These are phyloP conservation scores for Rhodotorula babjevae DNA, from an alignment of 768 basidiomycete genomes.

Conservation along the genomic window DNA sequence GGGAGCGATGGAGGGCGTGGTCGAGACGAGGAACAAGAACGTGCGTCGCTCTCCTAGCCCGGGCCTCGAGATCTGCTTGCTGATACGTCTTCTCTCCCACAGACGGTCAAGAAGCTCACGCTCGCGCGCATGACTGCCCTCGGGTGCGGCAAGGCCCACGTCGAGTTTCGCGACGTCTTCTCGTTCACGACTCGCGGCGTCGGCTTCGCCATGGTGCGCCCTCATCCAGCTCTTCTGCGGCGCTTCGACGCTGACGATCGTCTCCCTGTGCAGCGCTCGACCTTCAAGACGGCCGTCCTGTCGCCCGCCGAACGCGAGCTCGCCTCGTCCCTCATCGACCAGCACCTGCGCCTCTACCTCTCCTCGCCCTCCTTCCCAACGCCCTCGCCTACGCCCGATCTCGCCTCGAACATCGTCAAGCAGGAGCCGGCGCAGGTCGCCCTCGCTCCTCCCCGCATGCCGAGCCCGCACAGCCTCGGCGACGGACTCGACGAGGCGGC, in stretches of 20 bases:
- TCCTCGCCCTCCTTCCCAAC: background rate
- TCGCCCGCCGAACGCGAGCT: background rate
- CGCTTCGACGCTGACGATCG: background rate
- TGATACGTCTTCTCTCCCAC: background rate
- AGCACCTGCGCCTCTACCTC: slow-evolving; percentile 20
- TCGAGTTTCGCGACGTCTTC: slow-evolving; percentile 27
- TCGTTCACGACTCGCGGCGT: slow-evolving; percentile 25
- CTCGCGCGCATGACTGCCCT: background rate
- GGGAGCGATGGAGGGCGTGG: background rate
- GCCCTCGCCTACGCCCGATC: background rate
- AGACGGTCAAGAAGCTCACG: slow-evolving; percentile 24
- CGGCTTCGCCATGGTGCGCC: slow-evolving; percentile 24
- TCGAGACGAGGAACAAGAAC: slow-evolving; percentile 30
- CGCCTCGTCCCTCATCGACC: slow-evolving; percentile 8
- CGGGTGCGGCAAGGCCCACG: slow-evolving; percentile 10
- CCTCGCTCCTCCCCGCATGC: no score
- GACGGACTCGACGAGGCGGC: background rate
- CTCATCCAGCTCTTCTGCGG: background rate
- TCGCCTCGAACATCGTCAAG: background rate
- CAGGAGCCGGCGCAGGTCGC: background rate
- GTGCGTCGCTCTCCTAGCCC: background rate
- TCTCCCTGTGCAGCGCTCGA: background rate
- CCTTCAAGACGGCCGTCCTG: slow-evolving; percentile 6
- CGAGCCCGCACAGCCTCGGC: slow-evolving; percentile 5
- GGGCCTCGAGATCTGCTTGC: no score